Percentiles rank a stretch among this genome's conserved stretches.
phyloP scores from a whole-genome alignment of 352 stramenopile genomes.

The Globisporangium recalcitrans region DNA sequence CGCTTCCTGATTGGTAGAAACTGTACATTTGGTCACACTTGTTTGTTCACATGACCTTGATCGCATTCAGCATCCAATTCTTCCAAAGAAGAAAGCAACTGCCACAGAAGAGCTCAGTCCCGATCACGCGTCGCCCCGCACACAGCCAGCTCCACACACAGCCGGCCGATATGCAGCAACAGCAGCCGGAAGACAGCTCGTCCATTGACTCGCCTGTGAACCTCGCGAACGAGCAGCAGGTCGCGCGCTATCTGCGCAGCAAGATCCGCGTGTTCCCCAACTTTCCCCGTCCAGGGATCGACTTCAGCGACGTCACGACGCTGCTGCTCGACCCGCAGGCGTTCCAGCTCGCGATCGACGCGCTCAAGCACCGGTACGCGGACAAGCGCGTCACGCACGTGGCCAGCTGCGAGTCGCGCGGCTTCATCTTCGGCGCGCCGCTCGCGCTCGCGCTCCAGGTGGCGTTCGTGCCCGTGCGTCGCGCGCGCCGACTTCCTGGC shows the following conservation, averaged over 20 bases:
- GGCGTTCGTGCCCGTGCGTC: conserved; percentile 70
- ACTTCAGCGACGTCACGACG: conserved; percentile 73
- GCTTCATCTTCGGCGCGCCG: conserved; percentile 79
- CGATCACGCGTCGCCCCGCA: not conserved
- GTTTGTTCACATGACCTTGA: too few relatives aligned
- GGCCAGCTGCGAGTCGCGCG: conserved; percentile 73
- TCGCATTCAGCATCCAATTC: conserved; percentile 3
- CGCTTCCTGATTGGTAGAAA: too few relatives aligned
- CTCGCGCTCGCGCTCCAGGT: conserved; percentile 59
- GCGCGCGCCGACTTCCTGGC: conserved; percentile 51
- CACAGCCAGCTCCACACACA: not conserved
- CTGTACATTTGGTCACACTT: too few relatives aligned
- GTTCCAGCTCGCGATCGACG: conserved; percentile 73
- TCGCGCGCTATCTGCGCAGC: conserved; percentile 54
- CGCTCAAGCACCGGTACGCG: conserved; percentile 55
- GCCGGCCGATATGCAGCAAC: not conserved
- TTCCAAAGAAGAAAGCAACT: not conserved
- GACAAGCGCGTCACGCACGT: conserved; percentile 64
- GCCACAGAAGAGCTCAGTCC: not conserved
- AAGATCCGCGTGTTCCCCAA: conserved; percentile 67
- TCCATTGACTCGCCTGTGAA: conserved; percentile 15
- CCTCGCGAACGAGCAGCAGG: conserved; percentile 40
- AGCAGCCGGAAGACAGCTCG: not conserved
- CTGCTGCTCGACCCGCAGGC: conserved; percentile 62
- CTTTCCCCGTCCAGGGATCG: conserved; percentile 45